Base-by-base conservation (phyloP, 192 early-diverging fungal species). In the Chytriomyces sp. region DNA sequence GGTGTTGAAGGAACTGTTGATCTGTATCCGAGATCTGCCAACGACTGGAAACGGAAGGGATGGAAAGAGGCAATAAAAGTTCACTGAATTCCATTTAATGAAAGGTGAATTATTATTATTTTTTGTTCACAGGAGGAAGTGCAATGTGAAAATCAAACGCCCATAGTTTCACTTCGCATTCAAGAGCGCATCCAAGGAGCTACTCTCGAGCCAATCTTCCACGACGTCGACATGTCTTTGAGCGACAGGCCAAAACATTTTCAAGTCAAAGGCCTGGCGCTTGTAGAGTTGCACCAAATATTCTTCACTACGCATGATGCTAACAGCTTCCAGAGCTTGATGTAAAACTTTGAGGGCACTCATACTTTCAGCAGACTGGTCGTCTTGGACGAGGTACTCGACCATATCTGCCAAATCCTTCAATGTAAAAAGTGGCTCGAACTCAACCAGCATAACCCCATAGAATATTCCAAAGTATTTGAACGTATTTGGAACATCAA, bases 301-400 rank as follows among this genome's bases (percentile, higher is more conserved):
- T 26, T 25, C 22, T 12, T 66, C 64, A 3, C 64, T 32, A 22
- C 19, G 10, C 25, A 66, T 66, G 17, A 52, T 22, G 12, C 22
- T 22, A 39, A 52, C 64, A 17, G 44, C 64, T 12, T 34, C 38
- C 25, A 66, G 38, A 10, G 52, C 64, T 28, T 63, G 71, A 17
- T 28, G 37, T 14, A 53, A 17, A 40, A 73, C 33, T 33, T 63
- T 53, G 10, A 68, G 39, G 10, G 37, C 25, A 55, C 5, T 26
- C 64, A 64, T 52, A 34, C 33, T 25, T 26, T 34, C 71, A 36
- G 38, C 63, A 52, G 33, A 14, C 59, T 39, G 41, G 68, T 76
- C 78, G 34, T 80, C 78, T 33, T 74, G 70, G 4, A 77, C 72
- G 6, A 77, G 56, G 6, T 65, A 28, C 39, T 68, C 63, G 14